These are phyloP conservation scores for Exophiala spinifera DNA, from an alignment of 2,329 filamentous ascomycete species.

Conservation along the genomic window DNA sequence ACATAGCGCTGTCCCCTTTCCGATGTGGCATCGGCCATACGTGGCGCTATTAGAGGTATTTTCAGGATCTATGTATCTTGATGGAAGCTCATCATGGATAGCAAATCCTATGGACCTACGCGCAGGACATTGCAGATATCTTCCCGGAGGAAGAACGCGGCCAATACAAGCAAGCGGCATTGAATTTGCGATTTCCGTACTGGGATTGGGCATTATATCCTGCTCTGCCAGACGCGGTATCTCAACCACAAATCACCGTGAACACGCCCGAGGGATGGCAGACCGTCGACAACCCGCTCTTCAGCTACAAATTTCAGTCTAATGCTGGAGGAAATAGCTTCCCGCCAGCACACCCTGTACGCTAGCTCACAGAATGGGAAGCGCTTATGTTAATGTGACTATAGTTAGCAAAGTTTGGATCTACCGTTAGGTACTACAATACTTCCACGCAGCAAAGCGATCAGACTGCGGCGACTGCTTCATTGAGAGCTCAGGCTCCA, in stretches of 20 bases:
- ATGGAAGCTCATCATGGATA: slow-evolving; percentile 23
- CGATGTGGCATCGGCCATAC: slow-evolving; percentile 81
- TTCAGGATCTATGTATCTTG: neutral
- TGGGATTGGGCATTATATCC: slow-evolving; percentile 49
- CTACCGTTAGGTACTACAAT: slow-evolving; percentile 26
- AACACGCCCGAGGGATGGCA: slow-evolving; percentile 41
- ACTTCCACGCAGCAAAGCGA: slow-evolving; percentile 18
- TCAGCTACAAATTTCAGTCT: slow-evolving; percentile 38
- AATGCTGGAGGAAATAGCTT: slow-evolving; percentile 26
- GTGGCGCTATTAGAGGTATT: slow-evolving; percentile 59
- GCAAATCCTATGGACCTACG: slow-evolving; percentile 40
- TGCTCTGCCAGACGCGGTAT: slow-evolving; percentile 37
- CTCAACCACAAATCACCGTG: slow-evolving; percentile 40
- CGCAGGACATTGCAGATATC: slow-evolving; percentile 38
- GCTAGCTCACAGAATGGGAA: neutral
- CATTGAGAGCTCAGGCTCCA: slow-evolving; percentile 24
- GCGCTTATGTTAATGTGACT: neutral
- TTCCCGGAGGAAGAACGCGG: slow-evolving; percentile 47
- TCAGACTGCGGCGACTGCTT: slow-evolving; percentile 21
- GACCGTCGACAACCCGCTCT: slow-evolving; percentile 46
- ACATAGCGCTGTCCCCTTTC: slow-evolving; percentile 72
- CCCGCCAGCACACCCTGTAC: slow-evolving; percentile 22
- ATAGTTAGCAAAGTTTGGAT: slow-evolving; percentile 19
- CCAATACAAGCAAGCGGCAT: slow-evolving; percentile 46
- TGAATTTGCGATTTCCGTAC: slow-evolving; percentile 46